phyloP scores from a whole-genome alignment of 345 rosid genomes.

The Eucalyptus marginata region DNA sequence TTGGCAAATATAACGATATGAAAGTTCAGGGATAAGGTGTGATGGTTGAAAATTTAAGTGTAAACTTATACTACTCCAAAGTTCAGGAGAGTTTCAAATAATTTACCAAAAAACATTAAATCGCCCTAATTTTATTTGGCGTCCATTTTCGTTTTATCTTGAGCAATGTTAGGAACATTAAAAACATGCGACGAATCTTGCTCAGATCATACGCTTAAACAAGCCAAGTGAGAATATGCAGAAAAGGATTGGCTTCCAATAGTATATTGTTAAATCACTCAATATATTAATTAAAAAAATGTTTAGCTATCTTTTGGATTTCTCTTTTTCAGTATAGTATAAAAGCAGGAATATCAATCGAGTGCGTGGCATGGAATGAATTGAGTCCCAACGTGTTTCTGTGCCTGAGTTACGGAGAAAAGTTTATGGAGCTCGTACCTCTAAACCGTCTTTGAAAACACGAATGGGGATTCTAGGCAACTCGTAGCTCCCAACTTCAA shows the following conservation, averaged over 20 bases:
- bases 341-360: neutral
- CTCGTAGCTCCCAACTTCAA: neutral
- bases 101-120: too few species aligned
- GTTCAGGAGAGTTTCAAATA: too few species aligned
- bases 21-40: too few species aligned
- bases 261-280: neutral
- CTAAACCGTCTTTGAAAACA: neutral
- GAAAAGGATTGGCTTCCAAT: neutral
- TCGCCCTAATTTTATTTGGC: too few species aligned
- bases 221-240: too few species aligned
- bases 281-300: neutral
- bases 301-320: neutral
- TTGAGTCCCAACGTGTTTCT: neutral
- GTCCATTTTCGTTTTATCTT: too few species aligned
- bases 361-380: neutral
- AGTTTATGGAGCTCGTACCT: conserved; percentile 2
- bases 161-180: too few species aligned
- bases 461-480: conserved; percentile 4
- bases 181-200: too few species aligned
- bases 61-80: too few species aligned
- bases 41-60: too few species aligned
- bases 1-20: too few species aligned
- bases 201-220: too few species aligned
- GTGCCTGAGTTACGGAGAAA: neutral
- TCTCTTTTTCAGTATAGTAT: neutral